A percentile compares a stretch with the other conserved stretches of the same genome.
These are phyloP conservation scores for Begonia peltatifolia DNA, from an alignment of 306 rosid species.

Conservation along the genomic window DNA sequence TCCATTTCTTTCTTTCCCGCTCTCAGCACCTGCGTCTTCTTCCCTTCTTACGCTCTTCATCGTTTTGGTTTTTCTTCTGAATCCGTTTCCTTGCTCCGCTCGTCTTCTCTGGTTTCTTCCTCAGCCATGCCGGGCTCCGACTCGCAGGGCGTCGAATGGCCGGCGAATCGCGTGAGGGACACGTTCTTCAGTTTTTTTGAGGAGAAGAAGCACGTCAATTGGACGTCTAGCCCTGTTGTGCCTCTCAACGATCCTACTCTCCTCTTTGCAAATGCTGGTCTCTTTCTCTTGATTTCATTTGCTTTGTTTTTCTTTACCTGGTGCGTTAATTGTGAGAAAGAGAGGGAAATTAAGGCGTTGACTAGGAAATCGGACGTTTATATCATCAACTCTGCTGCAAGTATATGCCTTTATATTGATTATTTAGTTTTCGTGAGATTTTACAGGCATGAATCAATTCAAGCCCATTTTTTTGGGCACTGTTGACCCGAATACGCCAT, in stretches of 20 bases:
- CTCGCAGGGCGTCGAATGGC: constrained; percentile 26
- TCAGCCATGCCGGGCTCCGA: constrained; percentile 14
- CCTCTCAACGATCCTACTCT: constrained; percentile 86
- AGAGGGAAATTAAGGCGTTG: not conserved
- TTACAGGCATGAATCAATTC: constrained; percentile 87
- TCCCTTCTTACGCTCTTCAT: not conserved
- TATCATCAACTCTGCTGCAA: no score
- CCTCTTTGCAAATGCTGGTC: constrained; percentile 87
- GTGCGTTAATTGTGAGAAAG: not conserved
- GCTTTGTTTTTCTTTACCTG: not conserved
- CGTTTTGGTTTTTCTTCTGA: not conserved
- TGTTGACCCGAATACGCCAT: constrained; percentile 63
- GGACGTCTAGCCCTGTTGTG: constrained; percentile 81
- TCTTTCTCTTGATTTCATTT: not conserved
- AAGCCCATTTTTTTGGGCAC: constrained; percentile 94
- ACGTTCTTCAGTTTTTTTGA: constrained; percentile 38
- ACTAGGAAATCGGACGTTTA: not conserved
- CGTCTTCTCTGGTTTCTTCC: constrained; percentile 7
- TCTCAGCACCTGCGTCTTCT: not conserved
- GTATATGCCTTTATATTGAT: not conserved
- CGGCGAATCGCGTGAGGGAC: constrained; percentile 31
- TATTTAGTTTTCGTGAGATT: constrained; percentile 1
- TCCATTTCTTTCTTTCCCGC: not conserved
- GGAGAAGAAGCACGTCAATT: constrained; percentile 36
- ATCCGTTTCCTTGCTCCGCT: not conserved